Base-by-base conservation (phyloP, 2,329 filamentous ascomycete genomes). In the Ascochyta viciae-villosae region DNA sequence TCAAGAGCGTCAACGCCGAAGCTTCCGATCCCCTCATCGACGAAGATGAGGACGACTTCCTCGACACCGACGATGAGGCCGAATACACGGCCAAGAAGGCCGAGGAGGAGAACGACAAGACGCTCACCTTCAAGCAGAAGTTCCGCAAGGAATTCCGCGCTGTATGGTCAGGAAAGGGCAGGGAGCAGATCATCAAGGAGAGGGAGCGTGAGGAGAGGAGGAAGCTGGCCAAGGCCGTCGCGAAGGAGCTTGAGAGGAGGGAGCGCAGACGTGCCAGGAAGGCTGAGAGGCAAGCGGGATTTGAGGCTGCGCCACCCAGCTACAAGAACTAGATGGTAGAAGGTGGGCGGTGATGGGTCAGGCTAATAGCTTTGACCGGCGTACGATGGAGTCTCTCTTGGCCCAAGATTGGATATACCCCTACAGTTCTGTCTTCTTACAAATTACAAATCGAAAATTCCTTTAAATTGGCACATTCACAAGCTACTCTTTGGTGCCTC, bases 191-290 rank as follows among this genome's bases (percentile, higher is more conserved):
- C 1, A 31, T 64, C 37, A 71, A 70, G 63, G 63, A 65, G 58
- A 67, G 61, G 59, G 68, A 72, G 61, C 57, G 68, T 12, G 69
- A 70, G 60, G 68, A 72, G 60, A 62, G 69, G 58, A 65, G 54
- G 55, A 70, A 72, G 62, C 45, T 72, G 49, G 69, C 69, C 19
- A 69, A 67, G 63, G 68, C 68, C 15, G 70, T 73, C 24, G 68
- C 66, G 26, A 66, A 60, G 60, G 70, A 70, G 58, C 29, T 73
- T 48, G 65, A 70, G 27, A 53, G 70, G 15, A 56, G 64, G 27
- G 69, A 71, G 54, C 59, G 68, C 40, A 63, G 63, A 47, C 61
- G 60, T 54, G 65, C 60, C 3, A 64, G 64, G 62, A 60, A 62
- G 57, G 66, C 63, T 4, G 61, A 56, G 31, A 64, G 57, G 60